Base-by-base conservation (phyloP, 169 alveolate genomes). In the Eimeria mitis region DNA sequence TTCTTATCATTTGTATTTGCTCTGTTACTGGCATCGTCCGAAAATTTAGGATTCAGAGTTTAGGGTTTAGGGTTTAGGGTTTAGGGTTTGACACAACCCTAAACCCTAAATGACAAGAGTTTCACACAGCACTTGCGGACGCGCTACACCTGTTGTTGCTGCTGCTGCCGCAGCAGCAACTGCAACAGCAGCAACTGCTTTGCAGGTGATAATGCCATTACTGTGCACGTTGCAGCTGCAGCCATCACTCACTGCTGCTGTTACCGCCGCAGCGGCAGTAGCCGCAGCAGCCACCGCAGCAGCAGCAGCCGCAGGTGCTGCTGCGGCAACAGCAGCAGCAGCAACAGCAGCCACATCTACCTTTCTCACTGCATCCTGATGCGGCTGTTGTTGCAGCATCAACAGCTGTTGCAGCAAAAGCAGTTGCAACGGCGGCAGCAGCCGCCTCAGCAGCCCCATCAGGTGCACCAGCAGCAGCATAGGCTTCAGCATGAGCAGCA, bases 51-150 rank as follows among this genome's bases (percentile, higher is more conserved):
- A 19, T 8, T 13, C 59, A 8, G 6, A 52, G 68, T 59, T 63
- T 23, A 63, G 71, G 71, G 71, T 63, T 63, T 63, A 63, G 71
- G 71, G 71, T 63, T 63, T 63, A 63, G 71, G 71, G 71, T 63
- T 63, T 63, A 63, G 71, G 37, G 71, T 63, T 63, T 63, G 13
- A 28, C 13, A 23, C 13, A 63, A 2, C 71, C 71, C 71, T 19
- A 63, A 25, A 25, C 71, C 71, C 71, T 25, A 28, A 34, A 11
- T 63, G 71, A 25, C 40, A 63, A 63, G 71, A 25, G 37, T 49
- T 49, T 49, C 4, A 49, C 16, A 9, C 9, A 49, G 56, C 56
- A 4, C 56, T 49, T 49, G 56, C 56, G 2, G 25, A 63, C 71
- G 71, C 37, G 28, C 71, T 37, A 25, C 7, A 63, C 40, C 71